Base-by-base conservation (phyloP, 2,329 filamentous ascomycete species). In the Pleurostoma richardsiae region DNA sequence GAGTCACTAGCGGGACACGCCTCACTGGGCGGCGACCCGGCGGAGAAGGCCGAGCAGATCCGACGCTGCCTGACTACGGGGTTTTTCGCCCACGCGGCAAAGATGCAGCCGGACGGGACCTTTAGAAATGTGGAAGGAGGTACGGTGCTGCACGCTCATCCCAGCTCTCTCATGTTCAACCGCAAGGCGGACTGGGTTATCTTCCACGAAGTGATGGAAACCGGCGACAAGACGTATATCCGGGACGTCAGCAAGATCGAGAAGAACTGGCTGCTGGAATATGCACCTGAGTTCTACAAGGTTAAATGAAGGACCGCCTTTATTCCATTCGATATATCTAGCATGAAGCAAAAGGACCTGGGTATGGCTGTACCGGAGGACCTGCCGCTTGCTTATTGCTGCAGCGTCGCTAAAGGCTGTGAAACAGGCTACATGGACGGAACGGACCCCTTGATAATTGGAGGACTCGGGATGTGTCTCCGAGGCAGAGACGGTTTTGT, bases 101-200 rank as follows among this genome's bases (percentile, higher is more conserved):
- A 85, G 60, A 96, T 97, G 91, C 89, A 95, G 65, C 79, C 88
- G 0, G 92, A 97, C 70, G 94, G 94, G 10, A 91, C 82, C 4
- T 96, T 96, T 64, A 82, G 80, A 56, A 92, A 89, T 43, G 84
- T 96, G n/a, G 84, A 85, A 50, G 90, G 90, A 30, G 83, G 82
- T 38, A 86, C 85, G 43, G 79, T 83, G 4, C 72, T 97, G 45
- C 80, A 95, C 70, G 90, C 90, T 27, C 94, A 99, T 67, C 94
- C 94, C 1, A 95, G 83, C 60, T 95, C 88, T 38, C 70, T 97
- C 55, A 90, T 97, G 83, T 97, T 97, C 73, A 95, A 96, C 65
- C 83, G 91, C 47, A 96, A 95, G 71, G 90, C 90, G 8, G 90
- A 96, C 53, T 97, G 92, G 90, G 90, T 97, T 7, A 79, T 99